Evolutionary conservation across 352 stramenopile species (phyloP).

Genomic region (Pythium brachiatum): DNA sequence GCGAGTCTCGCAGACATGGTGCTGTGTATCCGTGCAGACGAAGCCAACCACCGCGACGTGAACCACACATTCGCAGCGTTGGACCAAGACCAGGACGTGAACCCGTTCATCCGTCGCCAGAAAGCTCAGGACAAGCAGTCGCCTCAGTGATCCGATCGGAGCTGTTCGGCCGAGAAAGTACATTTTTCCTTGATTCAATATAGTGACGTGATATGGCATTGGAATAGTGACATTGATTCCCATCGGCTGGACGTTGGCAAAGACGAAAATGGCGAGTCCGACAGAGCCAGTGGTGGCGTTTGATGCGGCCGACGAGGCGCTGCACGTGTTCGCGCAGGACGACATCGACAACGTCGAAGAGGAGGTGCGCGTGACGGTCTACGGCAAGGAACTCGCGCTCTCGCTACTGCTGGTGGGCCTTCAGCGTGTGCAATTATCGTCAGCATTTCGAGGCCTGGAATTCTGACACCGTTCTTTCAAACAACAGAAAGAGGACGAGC

Average conservation of each 20-base stretch:
- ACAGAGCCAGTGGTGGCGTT: neutral
- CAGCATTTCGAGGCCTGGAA: no score
- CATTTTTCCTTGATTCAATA: neutral
- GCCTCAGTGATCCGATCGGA: neutral
- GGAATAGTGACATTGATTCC: conserved; percentile 1
- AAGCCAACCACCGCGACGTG: conserved; percentile 86
- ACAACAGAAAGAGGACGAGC: conserved; percentile 72
- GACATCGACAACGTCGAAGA: conserved; percentile 60
- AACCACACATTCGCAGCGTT: conserved; percentile 80
- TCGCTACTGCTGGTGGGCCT: conserved; percentile 57
- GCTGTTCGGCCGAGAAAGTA: neutral
- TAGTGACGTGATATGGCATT: neutral
- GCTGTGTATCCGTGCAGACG: conserved; percentile 86
- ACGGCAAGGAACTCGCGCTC: conserved; percentile 49
- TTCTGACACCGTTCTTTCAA: neutral
- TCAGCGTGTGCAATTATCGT: neutral
- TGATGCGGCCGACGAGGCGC: conserved; percentile 5
- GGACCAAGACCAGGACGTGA: conserved; percentile 54
- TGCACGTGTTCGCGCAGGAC: conserved; percentile 55
- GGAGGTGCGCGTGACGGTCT: conserved; percentile 51
- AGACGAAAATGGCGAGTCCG: neutral
- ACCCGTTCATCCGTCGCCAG: conserved; percentile 28
- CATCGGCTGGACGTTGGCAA: neutral
- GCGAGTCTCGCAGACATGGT: conserved; percentile 82
- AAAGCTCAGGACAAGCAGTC: neutral